Base-by-base conservation (phyloP, 2,329 filamentous ascomycete species). In the Fusarium sp. region DNA sequence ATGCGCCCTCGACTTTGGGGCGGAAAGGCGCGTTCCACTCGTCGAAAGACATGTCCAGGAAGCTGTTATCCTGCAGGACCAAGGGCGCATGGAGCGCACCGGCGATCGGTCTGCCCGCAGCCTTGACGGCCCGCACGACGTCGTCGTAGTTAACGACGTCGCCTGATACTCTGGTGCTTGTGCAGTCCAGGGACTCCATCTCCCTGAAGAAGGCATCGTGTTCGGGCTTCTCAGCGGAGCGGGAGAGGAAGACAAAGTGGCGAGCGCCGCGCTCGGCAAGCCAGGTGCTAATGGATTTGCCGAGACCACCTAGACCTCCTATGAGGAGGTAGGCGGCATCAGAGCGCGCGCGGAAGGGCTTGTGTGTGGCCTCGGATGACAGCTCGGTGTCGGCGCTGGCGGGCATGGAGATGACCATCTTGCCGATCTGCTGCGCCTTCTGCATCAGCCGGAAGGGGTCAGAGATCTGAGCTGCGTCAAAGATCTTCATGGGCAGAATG, bases 241-340 rank as follows among this genome's bases (percentile, higher is more conserved):
- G 41, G 35, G 68, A 64, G 14, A 71, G 45, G 56, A 60, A 67
- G 22, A 50, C n/a, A 24, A 70, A 43, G 20, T 64, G 35, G 37
- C 64, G 50, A 27, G 68, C 68, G 24, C 68, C 68, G 7, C 61
- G 18, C 29, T 60, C 52, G 41, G 64, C 68, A 43, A 70, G 54
- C 58, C 59, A 61, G 37, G 22, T 50, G n/a, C 63, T 37, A 9
- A 67, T 35, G 22, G 63, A 37, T 43, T 50, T 50, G 41, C 67
- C 63, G 22, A 69, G 57, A 24, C 67, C 67, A 29, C 64, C 64
- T 13, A 69, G 52, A 14, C 67, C 67, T 6, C 67, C 72, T 58
- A 79, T 78, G 4, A 80, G 52, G 14, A 77, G 75, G n/a, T 76
- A 78, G 45, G 79, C 75, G 20, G 27, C 33, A 56, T 61, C 50